These are phyloP conservation scores for Hamamelis virginiana DNA, from an alignment of 164 flowering plant species.

Conservation along the genomic window DNA sequence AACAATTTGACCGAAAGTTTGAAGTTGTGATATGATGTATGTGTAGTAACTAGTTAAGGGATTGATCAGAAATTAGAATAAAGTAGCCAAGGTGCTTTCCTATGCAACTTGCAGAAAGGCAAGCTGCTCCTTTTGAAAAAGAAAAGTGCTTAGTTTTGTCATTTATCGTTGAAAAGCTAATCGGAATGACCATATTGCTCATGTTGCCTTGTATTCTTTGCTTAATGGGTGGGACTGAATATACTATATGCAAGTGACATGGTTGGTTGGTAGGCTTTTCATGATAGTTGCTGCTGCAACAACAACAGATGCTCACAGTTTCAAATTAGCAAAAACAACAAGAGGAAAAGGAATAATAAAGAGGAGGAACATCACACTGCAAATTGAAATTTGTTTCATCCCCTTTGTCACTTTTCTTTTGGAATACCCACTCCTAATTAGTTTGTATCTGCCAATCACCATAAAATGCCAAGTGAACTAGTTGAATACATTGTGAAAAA, in stretches of 20 bases:
- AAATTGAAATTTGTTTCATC: neutral
- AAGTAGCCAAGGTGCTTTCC: slow-evolving; percentile 38
- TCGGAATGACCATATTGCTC: slow-evolving; percentile 25
- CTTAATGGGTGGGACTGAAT: slow-evolving; percentile 25
- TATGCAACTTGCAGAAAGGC: slow-evolving; percentile 49
- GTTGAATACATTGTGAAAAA: too few species aligned
- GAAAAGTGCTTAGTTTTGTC: slow-evolving; percentile 43
- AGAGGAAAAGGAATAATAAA: neutral
- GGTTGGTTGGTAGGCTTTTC: slow-evolving; percentile 28
- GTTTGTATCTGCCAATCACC: neutral
- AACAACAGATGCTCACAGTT: neutral
- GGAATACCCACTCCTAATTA: neutral
- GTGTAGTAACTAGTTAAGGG: slow-evolving; percentile 27
- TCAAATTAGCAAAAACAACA: slow-evolving; percentile 11
- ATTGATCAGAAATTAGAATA: slow-evolving; percentile 36
- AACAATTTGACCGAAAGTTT: slow-evolving; percentile 20
- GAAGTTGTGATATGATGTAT: slow-evolving; percentile 16
- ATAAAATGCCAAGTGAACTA: neutral
- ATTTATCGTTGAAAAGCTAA: slow-evolving; percentile 24
- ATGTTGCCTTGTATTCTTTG: slow-evolving; percentile 29
- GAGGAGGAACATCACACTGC: too few species aligned
- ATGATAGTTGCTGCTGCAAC: slow-evolving; percentile 26
- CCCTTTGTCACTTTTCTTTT: neutral
- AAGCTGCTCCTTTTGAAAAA: slow-evolving; percentile 33
- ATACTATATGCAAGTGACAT: slow-evolving; percentile 24